Conservation (phyloP, 495 filamentous ascomycete genomes). For the Hyaloscypha bicolor region DNA sequence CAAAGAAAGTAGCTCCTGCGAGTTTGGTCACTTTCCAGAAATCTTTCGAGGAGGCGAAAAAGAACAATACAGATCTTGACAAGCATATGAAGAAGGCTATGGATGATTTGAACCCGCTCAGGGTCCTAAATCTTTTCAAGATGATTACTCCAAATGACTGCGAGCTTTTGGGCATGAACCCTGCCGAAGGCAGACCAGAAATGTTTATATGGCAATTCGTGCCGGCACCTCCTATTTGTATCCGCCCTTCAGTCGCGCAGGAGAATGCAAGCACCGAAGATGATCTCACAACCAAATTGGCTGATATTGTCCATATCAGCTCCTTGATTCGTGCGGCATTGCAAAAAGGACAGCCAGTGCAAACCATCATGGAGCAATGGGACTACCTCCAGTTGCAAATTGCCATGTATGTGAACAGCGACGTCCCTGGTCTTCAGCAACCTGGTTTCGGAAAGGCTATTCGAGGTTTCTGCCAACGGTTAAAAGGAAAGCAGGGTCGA, state of each 20-base stretch:
- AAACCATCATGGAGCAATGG: conserved; percentile 97
- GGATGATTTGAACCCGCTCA: conserved; percentile 90
- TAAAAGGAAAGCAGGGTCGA: conserved; percentile 96
- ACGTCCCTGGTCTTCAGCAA: conserved; percentile 86
- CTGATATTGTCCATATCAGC: conserved; percentile 91
- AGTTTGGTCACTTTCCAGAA: conserved; percentile 82
- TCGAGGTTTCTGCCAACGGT: conserved; percentile 88
- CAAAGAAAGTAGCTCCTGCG: conserved; percentile 76
- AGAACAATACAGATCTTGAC: conserved; percentile 77
- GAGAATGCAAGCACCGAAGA: conserved; percentile 93
- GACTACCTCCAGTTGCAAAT: conserved; percentile 93
- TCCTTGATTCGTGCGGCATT: conserved; percentile 78
- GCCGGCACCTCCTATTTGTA: conserved; percentile 89
- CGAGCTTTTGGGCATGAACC: conserved; percentile 86
- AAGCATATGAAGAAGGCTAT: conserved; percentile 87
- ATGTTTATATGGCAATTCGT: conserved; percentile 98
- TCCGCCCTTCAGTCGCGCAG: conserved; percentile 90
- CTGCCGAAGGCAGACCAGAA: conserved; percentile 84
- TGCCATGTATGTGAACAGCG: conserved; percentile 96
- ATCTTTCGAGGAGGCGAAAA: conserved; percentile 77
- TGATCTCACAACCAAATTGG: conserved; percentile 90
- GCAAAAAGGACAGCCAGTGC: conserved; percentile 76
- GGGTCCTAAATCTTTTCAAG: conserved; percentile 88
- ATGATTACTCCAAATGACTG: conserved; percentile 83
- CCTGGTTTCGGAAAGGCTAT: conserved; percentile 74